Conservation (phyloP, 1,284 basidiomycete species). For the Apiotrichum sp. region DNA sequence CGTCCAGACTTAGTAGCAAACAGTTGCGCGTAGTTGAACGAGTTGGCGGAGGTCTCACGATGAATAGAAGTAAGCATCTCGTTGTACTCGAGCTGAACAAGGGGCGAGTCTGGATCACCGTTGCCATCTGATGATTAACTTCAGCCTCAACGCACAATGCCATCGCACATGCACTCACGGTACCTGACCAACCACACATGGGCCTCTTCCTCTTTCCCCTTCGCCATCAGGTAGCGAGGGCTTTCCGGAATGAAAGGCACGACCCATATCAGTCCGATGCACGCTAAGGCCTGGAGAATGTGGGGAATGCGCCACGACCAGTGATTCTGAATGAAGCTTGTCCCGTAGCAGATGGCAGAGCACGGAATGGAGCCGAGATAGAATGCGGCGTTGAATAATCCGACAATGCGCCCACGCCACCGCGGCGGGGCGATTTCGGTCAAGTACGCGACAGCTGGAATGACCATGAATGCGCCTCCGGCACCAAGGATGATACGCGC, state of each 20-base stretch:
- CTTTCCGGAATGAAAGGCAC: slow-evolving; percentile 26
- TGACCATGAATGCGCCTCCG: slow-evolving; percentile 45
- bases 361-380: slow-evolving; percentile 27
- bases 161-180: slow-evolving; percentile 27
- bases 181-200: slow-evolving; percentile 66
- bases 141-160: background rate
- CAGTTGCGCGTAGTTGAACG: background rate
- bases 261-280: slow-evolving; percentile 3
- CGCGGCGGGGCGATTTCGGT: slow-evolving; percentile 57
- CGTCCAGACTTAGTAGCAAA: background rate
- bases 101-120: slow-evolving; percentile 39
- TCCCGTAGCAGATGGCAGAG: slow-evolving; percentile 6
- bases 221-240: slow-evolving; percentile 24
- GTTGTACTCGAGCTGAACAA: slow-evolving; percentile 51
- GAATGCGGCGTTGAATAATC: slow-evolving; percentile 34
- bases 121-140: slow-evolving; percentile 13
- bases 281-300: slow-evolving; percentile 23
- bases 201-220: slow-evolving; percentile 56
- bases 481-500: slow-evolving; percentile 55
- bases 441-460: slow-evolving; percentile 52
- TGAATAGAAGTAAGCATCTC: slow-evolving; percentile 54
- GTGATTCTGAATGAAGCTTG: slow-evolving; percentile 18
- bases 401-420: slow-evolving; percentile 58
- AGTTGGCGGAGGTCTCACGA: slow-evolving; percentile 22
- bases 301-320: slow-evolving; percentile 28